phyloP scores from a whole-genome alignment of 2,329 filamentous ascomycete species.

The Thielaviopsis euricoi region DNA sequence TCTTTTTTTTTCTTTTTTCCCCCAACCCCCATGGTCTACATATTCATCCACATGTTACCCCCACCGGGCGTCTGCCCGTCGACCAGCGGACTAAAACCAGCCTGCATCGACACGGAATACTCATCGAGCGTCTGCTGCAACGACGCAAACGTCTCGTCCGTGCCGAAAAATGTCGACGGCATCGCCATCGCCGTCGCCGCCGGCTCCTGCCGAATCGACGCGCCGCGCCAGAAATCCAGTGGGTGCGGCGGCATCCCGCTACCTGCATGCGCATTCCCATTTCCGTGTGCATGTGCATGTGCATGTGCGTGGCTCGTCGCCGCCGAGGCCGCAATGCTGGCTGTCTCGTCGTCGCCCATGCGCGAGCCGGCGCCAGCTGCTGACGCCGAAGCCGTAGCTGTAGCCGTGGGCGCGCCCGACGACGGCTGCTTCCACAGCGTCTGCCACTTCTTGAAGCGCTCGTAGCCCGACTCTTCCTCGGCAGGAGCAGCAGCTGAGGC shows the following conservation, averaged over 20 bases:
- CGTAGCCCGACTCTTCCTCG: slow-evolving; percentile 25
- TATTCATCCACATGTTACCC: slow-evolving; percentile 9
- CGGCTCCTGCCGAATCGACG: slow-evolving; percentile 13
- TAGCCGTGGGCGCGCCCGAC: neutral
- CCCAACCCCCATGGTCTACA: neutral
- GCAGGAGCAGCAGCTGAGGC: slow-evolving; percentile 19
- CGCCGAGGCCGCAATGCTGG: slow-evolving; percentile 6
- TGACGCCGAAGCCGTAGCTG: neutral
- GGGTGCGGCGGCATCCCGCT: slow-evolving; percentile 7
- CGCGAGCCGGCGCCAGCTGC: slow-evolving; percentile 2
- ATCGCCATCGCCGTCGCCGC: slow-evolving; percentile 16
- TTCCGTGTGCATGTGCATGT: no score
- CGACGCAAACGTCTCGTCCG: slow-evolving; percentile 22
- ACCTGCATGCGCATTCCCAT: neutral
- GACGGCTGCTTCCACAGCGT: slow-evolving; percentile 24
- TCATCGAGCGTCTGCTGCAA: slow-evolving; percentile 24
- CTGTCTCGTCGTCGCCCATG: slow-evolving; percentile 8
- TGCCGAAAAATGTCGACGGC: slow-evolving; percentile 21
- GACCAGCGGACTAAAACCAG: slow-evolving; percentile 1
- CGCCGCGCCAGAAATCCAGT: slow-evolving; percentile 8
- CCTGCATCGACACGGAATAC: slow-evolving; percentile 16
- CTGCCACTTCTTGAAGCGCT: slow-evolving; percentile 34
- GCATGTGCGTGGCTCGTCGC: neutral
- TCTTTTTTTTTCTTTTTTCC: neutral
- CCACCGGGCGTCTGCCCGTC: neutral